These are phyloP conservation scores for Sisymbrium altissimum DNA, from an alignment of 345 rosid genomes.

Conservation along the genomic window DNA sequence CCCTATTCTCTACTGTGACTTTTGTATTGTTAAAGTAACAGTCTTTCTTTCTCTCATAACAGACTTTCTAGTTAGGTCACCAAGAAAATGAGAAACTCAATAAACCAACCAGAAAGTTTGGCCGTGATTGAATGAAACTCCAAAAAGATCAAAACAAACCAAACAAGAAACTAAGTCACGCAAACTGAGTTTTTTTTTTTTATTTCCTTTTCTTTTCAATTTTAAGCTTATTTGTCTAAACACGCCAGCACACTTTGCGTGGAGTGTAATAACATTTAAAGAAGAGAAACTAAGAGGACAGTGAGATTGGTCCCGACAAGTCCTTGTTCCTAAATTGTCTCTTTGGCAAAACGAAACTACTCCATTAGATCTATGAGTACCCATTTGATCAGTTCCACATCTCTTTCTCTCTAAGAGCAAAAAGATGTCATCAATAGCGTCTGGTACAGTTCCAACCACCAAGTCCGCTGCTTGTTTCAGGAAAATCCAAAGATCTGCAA, in stretches of 20 bases:
- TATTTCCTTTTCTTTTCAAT: background rate
- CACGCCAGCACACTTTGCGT: slow-evolving; percentile 31
- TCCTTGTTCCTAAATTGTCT: slow-evolving; percentile 17
- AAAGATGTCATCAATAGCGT: slow-evolving; percentile 29
- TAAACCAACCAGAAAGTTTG: background rate
- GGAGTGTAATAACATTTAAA: slow-evolving; percentile 24
- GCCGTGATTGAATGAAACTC: background rate
- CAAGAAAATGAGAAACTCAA: slow-evolving; percentile 4
- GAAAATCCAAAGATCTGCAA: background rate
- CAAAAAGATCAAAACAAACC: background rate
- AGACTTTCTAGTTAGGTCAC: slow-evolving; percentile 14
- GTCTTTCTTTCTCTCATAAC: background rate
- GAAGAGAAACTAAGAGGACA: background rate
- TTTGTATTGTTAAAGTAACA: slow-evolving; percentile 10
- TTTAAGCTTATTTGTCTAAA: background rate
- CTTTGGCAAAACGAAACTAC: background rate
- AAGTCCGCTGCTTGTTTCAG: background rate
- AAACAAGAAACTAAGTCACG: slow-evolving; percentile 27
- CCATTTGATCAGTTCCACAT: background rate
- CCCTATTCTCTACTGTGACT: background rate
- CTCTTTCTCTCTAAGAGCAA: slow-evolving; percentile 3
- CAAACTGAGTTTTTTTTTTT: slow-evolving; percentile 8
- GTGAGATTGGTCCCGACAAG: slow-evolving; percentile 11
- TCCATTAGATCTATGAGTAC: background rate
- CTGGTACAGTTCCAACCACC: background rate